phyloP scores from a whole-genome alignment of 257 asterid species.

The Solanum rostratum region DNA sequence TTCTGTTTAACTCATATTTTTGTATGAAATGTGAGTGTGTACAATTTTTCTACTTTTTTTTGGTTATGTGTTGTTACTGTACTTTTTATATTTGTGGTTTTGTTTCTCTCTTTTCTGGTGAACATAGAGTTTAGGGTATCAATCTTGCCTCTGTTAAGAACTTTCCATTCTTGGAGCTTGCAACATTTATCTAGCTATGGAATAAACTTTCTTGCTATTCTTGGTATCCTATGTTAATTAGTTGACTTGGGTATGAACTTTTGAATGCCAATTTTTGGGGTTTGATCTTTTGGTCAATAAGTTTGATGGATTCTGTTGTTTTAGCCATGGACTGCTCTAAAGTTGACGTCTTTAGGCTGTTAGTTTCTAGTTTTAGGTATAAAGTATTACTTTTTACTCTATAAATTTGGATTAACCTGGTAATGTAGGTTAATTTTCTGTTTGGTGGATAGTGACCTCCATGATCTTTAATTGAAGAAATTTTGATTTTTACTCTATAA shows the following conservation, averaged over 20 bases:
- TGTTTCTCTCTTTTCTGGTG: background rate
- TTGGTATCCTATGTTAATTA: background rate
- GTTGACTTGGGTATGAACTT: background rate
- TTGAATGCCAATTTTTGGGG: background rate
- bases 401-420: background rate
- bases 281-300: background rate
- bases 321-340: background rate
- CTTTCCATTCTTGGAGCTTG: background rate
- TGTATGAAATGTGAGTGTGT: background rate
- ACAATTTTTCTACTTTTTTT: background rate
- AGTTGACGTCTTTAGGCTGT: background rate
- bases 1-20: background rate
- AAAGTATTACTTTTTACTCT: background rate
- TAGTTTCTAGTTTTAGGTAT: background rate
- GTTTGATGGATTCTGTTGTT: background rate
- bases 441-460: background rate
- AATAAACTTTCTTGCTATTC: background rate
- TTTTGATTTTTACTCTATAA: background rate
- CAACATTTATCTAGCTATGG: background rate
- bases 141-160: background rate
- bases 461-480: background rate
- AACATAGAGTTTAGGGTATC: background rate
- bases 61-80: background rate
- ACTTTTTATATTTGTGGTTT: background rate
- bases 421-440: background rate